Conservation (phyloP, 2,329 filamentous ascomycete species). For the Nemania sp. region DNA sequence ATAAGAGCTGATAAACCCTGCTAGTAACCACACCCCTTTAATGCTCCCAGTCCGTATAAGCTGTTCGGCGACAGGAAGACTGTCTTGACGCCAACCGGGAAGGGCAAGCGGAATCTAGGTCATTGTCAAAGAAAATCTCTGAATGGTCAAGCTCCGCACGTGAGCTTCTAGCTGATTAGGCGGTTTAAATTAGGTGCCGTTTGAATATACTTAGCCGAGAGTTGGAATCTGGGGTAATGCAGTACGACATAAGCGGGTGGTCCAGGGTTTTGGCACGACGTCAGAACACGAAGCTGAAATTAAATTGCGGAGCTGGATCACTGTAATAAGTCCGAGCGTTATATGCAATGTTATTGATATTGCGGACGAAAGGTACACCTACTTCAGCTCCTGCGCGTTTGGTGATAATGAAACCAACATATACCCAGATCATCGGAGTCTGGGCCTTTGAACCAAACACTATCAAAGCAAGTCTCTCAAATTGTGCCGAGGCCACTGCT, state of each 20-base stretch:
- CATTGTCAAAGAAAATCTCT: conserved; percentile 23
- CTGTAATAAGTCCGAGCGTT: conserved; percentile 9
- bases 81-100: conserved; percentile 15
- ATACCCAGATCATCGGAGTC: background rate
- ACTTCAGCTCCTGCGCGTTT: background rate
- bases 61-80: conserved; percentile 8
- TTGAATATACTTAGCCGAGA: conserved; percentile 38
- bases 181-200: conserved; percentile 25
- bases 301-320: conserved; percentile 25
- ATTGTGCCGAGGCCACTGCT: conserved; percentile 69
- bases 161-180: conserved; percentile 35
- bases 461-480: conserved; percentile 62
- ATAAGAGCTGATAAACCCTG: conserved; percentile 25
- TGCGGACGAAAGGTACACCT: conserved; percentile 26
- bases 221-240: conserved; percentile 38
- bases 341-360: conserved; percentile 5
- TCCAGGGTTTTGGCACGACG: conserved; percentile 23
- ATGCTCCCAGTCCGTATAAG: background rate
- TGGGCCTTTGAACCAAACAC: conserved; percentile 4
- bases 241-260: conserved; percentile 27
- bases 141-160: conserved; percentile 28
- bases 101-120: conserved; percentile 35
- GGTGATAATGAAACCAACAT: background rate
- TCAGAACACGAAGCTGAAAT: conserved; percentile 14
- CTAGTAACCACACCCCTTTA: background rate